These are phyloP conservation scores for Heterobasidion annosum DNA, from an alignment of 1,284 basidiomycete species.

Conservation along the genomic window DNA sequence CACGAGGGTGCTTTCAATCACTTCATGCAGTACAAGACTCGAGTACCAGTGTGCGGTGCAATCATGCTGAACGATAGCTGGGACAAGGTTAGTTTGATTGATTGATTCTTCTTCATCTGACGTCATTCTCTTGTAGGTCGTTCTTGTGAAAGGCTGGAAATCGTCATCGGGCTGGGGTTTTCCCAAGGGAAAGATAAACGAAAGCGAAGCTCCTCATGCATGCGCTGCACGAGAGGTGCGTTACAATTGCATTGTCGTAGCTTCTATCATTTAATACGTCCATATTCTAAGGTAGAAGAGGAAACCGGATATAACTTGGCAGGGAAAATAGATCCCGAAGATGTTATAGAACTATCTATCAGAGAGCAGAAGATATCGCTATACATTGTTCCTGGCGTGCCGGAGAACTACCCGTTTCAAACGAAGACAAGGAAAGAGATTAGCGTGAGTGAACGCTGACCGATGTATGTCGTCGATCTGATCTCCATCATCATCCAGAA, in stretches of 20 bases:
- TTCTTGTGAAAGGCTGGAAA: slow-evolving; percentile 98
- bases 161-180: slow-evolving; percentile 96
- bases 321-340: slow-evolving; percentile 53
- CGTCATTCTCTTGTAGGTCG: slow-evolving; percentile 43
- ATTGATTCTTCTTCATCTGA: slow-evolving; percentile 5
- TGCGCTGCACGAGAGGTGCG: slow-evolving; percentile 89
- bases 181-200: slow-evolving; percentile 98
- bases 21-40: slow-evolving; percentile 94
- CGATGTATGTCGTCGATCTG: neutral
- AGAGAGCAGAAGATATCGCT: slow-evolving; percentile 87
- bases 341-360: slow-evolving; percentile 84
- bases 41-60: slow-evolving; percentile 97
- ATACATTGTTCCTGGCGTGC: slow-evolving; percentile 88
- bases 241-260: slow-evolving; percentile 7
- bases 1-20: slow-evolving; percentile 75
- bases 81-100: slow-evolving; percentile 68
- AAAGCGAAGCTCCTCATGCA: slow-evolving; percentile 73
- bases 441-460: slow-evolving; percentile 56
- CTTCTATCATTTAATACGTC: neutral
- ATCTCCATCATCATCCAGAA: slow-evolving; percentile 41
- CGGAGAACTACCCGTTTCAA: slow-evolving; percentile 84
- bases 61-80: slow-evolving; percentile 89
- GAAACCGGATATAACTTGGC: slow-evolving; percentile 90
- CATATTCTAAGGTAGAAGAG: slow-evolving; percentile 68
- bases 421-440: slow-evolving; percentile 98